Evolutionary conservation across 2,329 filamentous ascomycete genomes (phyloP).

Genomic region (Colletotrichum siamense): DNA sequence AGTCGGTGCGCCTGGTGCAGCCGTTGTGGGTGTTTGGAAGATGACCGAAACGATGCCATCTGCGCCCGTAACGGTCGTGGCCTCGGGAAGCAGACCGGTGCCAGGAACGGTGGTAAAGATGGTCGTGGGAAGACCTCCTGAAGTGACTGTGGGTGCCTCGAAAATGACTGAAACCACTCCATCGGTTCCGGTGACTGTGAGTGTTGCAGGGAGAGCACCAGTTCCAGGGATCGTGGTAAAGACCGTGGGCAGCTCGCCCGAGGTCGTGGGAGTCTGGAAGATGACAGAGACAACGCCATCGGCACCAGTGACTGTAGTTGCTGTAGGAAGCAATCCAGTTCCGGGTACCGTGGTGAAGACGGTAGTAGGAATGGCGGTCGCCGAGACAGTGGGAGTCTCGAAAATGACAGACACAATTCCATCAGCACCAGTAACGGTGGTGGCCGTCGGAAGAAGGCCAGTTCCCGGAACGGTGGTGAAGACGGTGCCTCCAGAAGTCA

Average conservation of each 20-base stretch:
- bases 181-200: background rate
- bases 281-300: background rate
- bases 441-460: background rate
- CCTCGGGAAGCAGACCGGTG: background rate
- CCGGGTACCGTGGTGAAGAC: background rate
- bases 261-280: background rate
- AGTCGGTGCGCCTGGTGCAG: background rate
- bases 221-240: conserved; percentile 3
- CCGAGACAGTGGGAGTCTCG: background rate
- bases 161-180: background rate
- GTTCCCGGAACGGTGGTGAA: background rate
- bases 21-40: background rate
- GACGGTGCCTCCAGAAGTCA: background rate
- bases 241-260: background rate
- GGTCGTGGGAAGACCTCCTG: background rate
- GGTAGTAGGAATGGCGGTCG: background rate
- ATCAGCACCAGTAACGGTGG: background rate
- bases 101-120: background rate
- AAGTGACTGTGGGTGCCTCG: background rate
- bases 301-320: background rate
- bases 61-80: background rate
- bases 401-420: background rate
- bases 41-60: background rate
- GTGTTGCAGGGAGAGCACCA: background rate
- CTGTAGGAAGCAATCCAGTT: background rate